Base-by-base conservation (phyloP, 768 basidiomycete genomes). In the Hygrophorus pudorinus region DNA sequence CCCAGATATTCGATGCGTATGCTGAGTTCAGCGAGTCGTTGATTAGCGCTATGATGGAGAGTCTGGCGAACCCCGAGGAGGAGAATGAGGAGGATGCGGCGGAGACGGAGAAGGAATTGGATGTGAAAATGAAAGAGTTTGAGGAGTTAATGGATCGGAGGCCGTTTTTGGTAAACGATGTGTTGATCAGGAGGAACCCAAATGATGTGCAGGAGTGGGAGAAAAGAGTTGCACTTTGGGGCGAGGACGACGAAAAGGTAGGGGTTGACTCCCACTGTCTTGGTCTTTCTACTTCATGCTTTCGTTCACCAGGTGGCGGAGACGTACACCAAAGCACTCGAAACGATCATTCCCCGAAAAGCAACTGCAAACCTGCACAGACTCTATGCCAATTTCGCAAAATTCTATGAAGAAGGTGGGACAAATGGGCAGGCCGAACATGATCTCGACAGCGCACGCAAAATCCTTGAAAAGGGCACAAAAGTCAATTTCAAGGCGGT, bases 151-250 rank as follows among this genome's bases (percentile, higher is more conserved):
- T 94, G 73, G 96, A 99, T 60, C 73, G 93, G 39, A 65, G 96
- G 58, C 94, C 91, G 2, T 98, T 99, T 73, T 69, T 99, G 49
- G 81, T 96, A 37, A 99, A 99, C 54, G 93, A 97, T 55, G 96
- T 98, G 10, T 66, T 98, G 12, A 61, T 98, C 29, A 68, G 96
- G 49, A 70, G 96, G 55, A 99, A 99, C 69, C 88, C 90, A 4
- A 88, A 97, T 53, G 96, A 99, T 55, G 96, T 98, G 1, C 91
- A 96, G 52, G 96, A 99, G 60, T 99, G 96, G 96, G 96, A 98
- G 67, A 99, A 99, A 64, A 72, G 94, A 29, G 78, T 98, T 14
- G 93, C 92, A 2, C 64, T 98, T 20, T 94, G 80, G 76, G 96
- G 86, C 2, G 83, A 92, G 43, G 78, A 96, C 52, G 93, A 99